phyloP scores from a whole-genome alignment of 148 eudicot genomes.

The Cornus kousa region DNA sequence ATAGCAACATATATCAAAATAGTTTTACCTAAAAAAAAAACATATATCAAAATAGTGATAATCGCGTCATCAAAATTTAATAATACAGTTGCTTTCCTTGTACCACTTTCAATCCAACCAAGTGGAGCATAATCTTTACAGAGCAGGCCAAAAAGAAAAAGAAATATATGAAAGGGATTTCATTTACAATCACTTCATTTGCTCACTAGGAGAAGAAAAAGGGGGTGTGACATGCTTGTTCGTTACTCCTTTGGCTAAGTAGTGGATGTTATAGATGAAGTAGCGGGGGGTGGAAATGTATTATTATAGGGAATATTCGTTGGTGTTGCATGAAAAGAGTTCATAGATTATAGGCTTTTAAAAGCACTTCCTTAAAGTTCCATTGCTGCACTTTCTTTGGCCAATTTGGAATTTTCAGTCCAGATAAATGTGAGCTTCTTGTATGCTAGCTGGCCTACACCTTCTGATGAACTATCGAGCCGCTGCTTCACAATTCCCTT shows the following conservation, averaged over 20 bases:
- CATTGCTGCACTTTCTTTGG: conserved; percentile 19
- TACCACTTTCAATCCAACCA: background rate
- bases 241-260: conserved; percentile 31
- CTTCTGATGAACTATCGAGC: background rate
- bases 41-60: too few relatives aligned
- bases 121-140: conserved; percentile 22
- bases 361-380: conserved; percentile 29
- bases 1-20: too few relatives aligned
- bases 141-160: conserved; percentile 15
- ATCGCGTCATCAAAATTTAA: background rate
- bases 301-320: conserved; percentile 21
- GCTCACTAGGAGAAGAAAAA: conserved; percentile 8
- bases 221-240: conserved; percentile 19
- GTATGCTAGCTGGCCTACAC: conserved; percentile 2
- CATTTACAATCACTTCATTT: background rate
- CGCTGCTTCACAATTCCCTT: conserved; percentile 5
- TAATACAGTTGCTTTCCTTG: background rate
- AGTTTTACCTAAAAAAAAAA: too few relatives aligned
- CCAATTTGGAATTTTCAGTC: conserved; percentile 17
- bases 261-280: conserved; percentile 23
- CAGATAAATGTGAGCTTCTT: conserved; percentile 12
- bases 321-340: conserved; percentile 13
- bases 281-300: conserved; percentile 23
- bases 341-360: conserved; percentile 29
- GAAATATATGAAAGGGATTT: conserved; percentile 7